Evolutionary conservation across 306 rosid species (phyloP).

Genomic region (Corylus heterophylla): DNA sequence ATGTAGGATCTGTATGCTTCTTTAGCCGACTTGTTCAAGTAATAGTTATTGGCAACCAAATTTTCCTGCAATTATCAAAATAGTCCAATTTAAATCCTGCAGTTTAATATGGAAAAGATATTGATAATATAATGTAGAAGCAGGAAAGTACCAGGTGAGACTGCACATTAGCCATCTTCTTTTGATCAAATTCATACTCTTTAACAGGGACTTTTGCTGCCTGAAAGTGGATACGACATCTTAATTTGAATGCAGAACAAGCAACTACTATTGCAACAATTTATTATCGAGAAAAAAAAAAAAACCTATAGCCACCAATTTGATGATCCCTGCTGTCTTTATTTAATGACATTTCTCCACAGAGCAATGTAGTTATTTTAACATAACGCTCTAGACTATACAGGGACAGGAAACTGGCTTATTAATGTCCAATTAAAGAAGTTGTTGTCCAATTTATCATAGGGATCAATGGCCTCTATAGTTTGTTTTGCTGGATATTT

Average conservation of each 20-base stretch:
- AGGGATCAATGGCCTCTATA: neutral
- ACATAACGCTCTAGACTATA: neutral
- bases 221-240: slow-evolving; percentile 39
- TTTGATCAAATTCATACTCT: slow-evolving; percentile 60
- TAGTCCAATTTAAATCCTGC: slow-evolving; percentile 5
- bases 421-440: neutral
- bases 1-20: slow-evolving; percentile 88
- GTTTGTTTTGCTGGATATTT: neutral
- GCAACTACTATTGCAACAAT: neutral
- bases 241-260: slow-evolving; percentile 10
- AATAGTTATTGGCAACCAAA: slow-evolving; percentile 65
- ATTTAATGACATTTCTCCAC: no score
- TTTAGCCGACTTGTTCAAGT: slow-evolving; percentile 75
- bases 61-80: slow-evolving; percentile 67
- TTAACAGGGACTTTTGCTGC: slow-evolving; percentile 90
- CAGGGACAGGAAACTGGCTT: neutral
- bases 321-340: no score
- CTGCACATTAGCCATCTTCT: slow-evolving; percentile 80
- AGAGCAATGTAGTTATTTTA: no score
- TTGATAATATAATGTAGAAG: slow-evolving; percentile 9
- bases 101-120: slow-evolving; percentile 9
- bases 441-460: neutral
- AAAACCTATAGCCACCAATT: neutral
- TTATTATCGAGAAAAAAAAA: neutral
- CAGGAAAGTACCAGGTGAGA: slow-evolving; percentile 68